phyloP scores from a whole-genome alignment of 2,329 filamentous ascomycete species.

The Daldinia sp. region DNA sequence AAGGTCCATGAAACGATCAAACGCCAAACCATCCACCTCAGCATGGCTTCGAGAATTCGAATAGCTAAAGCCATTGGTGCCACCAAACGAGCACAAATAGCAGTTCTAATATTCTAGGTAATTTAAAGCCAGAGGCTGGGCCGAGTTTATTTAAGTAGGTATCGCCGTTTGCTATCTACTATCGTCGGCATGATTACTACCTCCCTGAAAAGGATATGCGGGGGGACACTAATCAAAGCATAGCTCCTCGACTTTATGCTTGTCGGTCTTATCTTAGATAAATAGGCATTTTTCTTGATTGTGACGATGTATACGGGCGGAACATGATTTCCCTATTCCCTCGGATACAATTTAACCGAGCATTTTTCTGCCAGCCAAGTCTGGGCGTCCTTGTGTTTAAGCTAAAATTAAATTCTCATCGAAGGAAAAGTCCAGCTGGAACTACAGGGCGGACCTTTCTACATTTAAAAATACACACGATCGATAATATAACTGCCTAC shows the following conservation, averaged over 20 bases:
- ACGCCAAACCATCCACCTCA: background rate
- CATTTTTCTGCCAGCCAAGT: background rate
- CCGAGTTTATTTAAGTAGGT: too few species aligned
- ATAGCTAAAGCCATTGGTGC: background rate
- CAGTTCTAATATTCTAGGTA: background rate
- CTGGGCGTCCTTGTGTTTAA: background rate
- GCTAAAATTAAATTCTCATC: background rate
- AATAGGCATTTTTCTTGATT: background rate
- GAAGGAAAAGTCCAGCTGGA: too few species aligned
- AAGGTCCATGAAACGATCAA: background rate
- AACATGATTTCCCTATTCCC: background rate
- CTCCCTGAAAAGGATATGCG: background rate
- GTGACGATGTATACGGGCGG: background rate
- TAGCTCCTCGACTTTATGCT: background rate
- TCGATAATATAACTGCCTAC: too few species aligned
- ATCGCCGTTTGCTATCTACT: background rate
- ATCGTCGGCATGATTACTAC: background rate
- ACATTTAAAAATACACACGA: too few species aligned
- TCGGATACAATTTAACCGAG: conserved; percentile 30
- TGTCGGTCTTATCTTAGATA: background rate
- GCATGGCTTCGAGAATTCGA: background rate
- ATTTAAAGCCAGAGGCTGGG: too few species aligned
- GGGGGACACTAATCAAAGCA: background rate
- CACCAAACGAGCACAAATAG: too few species aligned
- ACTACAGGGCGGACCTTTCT: too few species aligned